A percentile compares a stretch with the other conserved stretches of the same genome.
Evolutionary conservation across 805 yeast species (phyloP).

Genomic region (Wickerhamiella sergipiensis): DNA sequence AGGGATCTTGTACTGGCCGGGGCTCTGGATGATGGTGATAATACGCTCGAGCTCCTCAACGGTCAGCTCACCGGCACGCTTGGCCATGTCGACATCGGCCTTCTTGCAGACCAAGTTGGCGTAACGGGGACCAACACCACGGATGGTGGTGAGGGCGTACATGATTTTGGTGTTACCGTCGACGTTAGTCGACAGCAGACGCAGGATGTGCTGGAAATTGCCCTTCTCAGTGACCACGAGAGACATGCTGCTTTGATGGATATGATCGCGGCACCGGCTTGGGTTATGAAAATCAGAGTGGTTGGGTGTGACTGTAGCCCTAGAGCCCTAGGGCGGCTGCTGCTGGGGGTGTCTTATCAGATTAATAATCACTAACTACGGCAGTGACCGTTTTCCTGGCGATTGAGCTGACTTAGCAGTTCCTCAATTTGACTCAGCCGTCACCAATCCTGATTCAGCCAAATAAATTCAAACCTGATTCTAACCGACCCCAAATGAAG

Average conservation of each 20-base stretch:
- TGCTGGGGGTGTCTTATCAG: too few species aligned
- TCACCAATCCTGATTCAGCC: too few species aligned
- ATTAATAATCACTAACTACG: too few species aligned
- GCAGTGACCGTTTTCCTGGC: too few species aligned
- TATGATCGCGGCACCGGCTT: conserved; percentile 13
- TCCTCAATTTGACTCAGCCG: not conserved
- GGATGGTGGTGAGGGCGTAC: conserved; percentile 99
- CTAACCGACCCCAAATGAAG: conserved; percentile 19
- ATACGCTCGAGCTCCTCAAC: conserved; percentile 99
- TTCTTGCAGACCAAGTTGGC: conserved; percentile 99
- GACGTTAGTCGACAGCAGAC: conserved; percentile 99
- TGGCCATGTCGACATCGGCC: conserved; percentile 96
- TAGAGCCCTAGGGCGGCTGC: not conserved
- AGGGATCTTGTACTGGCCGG: conserved; percentile 98
- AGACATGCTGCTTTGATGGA: conserved; percentile 40
- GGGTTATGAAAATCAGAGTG: conserved; percentile 21
- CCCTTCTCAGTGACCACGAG: conserved; percentile 98
- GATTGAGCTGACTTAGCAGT: not conserved
- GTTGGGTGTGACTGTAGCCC: conserved; percentile 3
- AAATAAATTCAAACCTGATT: too few species aligned
- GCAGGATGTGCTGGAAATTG: conserved; percentile 99
- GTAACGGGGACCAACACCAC: conserved; percentile 99
- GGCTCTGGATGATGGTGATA: conserved; percentile 99
- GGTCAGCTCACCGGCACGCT: conserved; percentile 99
- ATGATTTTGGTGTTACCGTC: conserved; percentile 99